Base-by-base conservation (phyloP, 2,329 filamentous ascomycete genomes). In the Aspergillus sp. region DNA sequence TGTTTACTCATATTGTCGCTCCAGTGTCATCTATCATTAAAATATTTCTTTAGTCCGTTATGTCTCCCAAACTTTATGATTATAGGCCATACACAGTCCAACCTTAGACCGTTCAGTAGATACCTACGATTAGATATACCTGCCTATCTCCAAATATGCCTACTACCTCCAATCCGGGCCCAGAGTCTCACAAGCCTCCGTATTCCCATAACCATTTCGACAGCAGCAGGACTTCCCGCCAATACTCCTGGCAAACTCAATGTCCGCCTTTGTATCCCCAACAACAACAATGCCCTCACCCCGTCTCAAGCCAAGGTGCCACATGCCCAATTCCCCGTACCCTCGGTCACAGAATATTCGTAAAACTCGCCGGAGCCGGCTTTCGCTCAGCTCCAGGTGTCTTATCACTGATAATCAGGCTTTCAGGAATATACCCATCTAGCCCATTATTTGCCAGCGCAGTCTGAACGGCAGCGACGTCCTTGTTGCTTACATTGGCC, bases 401-500 rank as follows among this genome's bases (percentile, higher is more conserved):
- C 14, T 47, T 40, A 47, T 64, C 54, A 2, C 62, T 60, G 19
- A 64, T 40, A 17, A 64, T 59, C 15, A 61, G 41, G 8, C 15
- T 12, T 31, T 55, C 52, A 4, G 54, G 41, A 21, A 64, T 41
- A 19, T 49, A 51, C 0, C 27, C 45, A 11, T 24, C 31, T 7
- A 64, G n/a, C 2, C 44, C 55, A 15, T 43, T 44, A 27, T 47
- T 39, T 35, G 45, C 19, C 46, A 59, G 23, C 7, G 51, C 54
- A 7, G 58, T 51, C 43, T 56, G 62, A 15, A 66, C 61, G 1
- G 66, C 61, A 1, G 53, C 58, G 6, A 62, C 60, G 4, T 55
- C 61, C 43, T 68, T 68, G 31, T 68, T 69, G 39, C 62, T 68
- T 4, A 68, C 57, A 23, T 68, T 67, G 1, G 63, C 61, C 37